phyloP scores from a whole-genome alignment of 2,329 filamentous ascomycete genomes.

The Biscogniauxia sp. region DNA sequence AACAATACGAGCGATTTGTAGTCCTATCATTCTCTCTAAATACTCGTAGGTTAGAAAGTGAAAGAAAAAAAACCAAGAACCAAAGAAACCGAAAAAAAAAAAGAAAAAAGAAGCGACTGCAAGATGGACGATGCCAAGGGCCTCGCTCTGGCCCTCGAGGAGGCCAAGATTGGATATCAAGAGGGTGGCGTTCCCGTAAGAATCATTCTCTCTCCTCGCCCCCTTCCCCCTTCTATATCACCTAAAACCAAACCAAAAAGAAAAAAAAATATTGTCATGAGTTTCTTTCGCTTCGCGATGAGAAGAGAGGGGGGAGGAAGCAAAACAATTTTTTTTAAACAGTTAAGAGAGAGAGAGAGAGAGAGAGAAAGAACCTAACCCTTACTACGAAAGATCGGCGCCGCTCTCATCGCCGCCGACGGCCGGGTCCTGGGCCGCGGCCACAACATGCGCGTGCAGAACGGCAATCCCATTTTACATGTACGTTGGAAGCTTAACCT shows the following conservation, averaged over 20 bases:
- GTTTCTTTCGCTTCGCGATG: too few species aligned
- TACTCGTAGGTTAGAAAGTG: too few species aligned
- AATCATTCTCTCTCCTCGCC: neutral
- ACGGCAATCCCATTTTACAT: slow-evolving; percentile 68
- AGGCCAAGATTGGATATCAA: slow-evolving; percentile 43
- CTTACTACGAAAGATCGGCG: slow-evolving; percentile 42
- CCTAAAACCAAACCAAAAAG: too few species aligned
- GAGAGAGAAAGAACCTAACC: too few species aligned
- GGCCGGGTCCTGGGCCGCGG: slow-evolving; percentile 69
- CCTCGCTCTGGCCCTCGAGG: slow-evolving; percentile 45
- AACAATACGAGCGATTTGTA: too few species aligned
- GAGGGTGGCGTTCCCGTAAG: slow-evolving; percentile 50
- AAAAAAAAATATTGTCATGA: too few species aligned
- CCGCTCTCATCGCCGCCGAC: slow-evolving; percentile 62
- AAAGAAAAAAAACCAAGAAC: too few species aligned
- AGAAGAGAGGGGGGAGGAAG: neutral
- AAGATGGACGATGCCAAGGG: slow-evolving; percentile 42
- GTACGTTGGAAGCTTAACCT: slow-evolving; percentile 28
- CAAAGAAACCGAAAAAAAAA: too few species aligned
- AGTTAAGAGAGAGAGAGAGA: too few species aligned
- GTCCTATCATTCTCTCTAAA: too few species aligned
- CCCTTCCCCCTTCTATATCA: too few species aligned
- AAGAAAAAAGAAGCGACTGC: too few species aligned
- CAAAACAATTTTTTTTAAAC: neutral
- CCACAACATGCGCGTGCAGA: slow-evolving; percentile 75